A percentile compares a stretch with the other conserved stretches of the same genome.
These are phyloP conservation scores for Pythium biforme DNA, from an alignment of 352 stramenopile genomes.

Conservation along the genomic window DNA sequence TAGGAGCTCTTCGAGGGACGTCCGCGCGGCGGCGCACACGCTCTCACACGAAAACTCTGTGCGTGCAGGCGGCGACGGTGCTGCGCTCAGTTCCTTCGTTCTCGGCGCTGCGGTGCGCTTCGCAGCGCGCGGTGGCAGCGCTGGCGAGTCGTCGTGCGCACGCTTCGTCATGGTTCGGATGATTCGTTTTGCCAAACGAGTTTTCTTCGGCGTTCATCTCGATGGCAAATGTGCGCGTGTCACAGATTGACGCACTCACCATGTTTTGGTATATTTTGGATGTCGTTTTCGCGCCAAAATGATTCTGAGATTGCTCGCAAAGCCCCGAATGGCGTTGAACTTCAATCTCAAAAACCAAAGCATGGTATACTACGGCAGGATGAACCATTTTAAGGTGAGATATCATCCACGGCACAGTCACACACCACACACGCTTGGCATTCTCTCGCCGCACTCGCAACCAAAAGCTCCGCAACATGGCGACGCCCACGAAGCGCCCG, in stretches of 20 bases:
- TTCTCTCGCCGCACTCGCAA: too few relatives aligned
- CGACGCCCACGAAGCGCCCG: conserved; percentile 5
- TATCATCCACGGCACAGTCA: not conserved
- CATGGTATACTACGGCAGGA: too few relatives aligned
- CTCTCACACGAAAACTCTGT: conserved; percentile 15
- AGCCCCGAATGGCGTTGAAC: too few relatives aligned
- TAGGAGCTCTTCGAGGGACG: not conserved
- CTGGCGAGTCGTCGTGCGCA: not conserved
- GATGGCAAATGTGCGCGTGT: conserved; percentile 1
- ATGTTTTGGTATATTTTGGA: conserved; percentile 6
- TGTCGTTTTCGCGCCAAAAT: conserved; percentile 10
- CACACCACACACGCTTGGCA: too few relatives aligned
- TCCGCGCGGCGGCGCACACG: conserved; percentile 9
- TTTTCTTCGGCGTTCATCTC: not conserved
- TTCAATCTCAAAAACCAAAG: too few relatives aligned
- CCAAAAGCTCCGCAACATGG: too few relatives aligned
- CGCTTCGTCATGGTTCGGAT: not conserved
- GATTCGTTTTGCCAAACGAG: not conserved
- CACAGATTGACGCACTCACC: conserved; percentile 9
- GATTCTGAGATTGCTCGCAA: too few relatives aligned
- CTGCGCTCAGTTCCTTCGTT: not conserved
- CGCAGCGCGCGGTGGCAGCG: not conserved
- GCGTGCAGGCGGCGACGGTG: not conserved
- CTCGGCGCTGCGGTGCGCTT: too few relatives aligned
- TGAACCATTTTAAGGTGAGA: too few relatives aligned